Conservation (phyloP, 23 red algal genomes). For the Gracilaria gracilis region DNA sequence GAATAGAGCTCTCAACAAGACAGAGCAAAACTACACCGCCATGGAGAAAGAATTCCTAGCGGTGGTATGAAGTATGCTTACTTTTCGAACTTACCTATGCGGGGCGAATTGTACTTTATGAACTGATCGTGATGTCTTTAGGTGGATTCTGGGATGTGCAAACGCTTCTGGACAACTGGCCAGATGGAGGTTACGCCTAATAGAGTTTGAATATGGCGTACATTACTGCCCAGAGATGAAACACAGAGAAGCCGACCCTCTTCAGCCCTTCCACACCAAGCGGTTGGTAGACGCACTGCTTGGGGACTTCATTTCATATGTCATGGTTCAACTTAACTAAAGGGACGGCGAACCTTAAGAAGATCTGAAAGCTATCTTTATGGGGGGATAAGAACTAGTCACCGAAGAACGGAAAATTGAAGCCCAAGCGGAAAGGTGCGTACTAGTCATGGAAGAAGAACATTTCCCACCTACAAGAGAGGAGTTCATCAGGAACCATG, state of each 20-base stretch:
- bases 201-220: constrained; percentile 26
- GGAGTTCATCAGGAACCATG: not conserved
- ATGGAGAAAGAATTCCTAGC: constrained; percentile 43
- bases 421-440: too few relatives aligned
- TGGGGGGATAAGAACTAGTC: too few relatives aligned
- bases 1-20: constrained; percentile 26
- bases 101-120: constrained; percentile 18
- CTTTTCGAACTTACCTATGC: constrained; percentile 30
- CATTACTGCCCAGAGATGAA: constrained; percentile 11
- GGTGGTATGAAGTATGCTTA: constrained; percentile 45
- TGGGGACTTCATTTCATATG: not conserved
- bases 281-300: not conserved
- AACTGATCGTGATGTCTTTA: constrained; percentile 27
- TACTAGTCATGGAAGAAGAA: not conserved
- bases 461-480: not conserved
- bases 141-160: constrained; percentile 33
- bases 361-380: not conserved
- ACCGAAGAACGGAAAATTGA: too few relatives aligned
- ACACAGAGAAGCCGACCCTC: constrained; percentile 8
- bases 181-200: not conserved
- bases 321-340: not conserved
- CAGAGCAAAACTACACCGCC: constrained; percentile 15
- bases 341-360: not conserved
- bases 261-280: not conserved
- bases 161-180: constrained; percentile 7